Percentiles rank a stretch among this genome's conserved stretches.
Conservation (phyloP, 106 monocot species). For the Phalaenopsis equestris region DNA sequence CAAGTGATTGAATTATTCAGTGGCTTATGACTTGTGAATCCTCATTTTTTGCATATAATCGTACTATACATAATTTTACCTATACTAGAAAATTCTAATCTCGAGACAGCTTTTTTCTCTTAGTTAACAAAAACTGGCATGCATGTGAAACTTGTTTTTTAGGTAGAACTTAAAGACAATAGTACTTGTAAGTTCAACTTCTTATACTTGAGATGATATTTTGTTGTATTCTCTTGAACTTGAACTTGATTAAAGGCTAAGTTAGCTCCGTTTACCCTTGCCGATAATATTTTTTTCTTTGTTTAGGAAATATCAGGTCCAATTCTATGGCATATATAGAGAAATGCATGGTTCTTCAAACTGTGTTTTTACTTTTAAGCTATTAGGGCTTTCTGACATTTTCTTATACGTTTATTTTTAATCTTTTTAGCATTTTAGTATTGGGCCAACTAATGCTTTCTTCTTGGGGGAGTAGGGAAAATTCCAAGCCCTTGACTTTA, state of each 20-base stretch:
- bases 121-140: not conserved
- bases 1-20: no score
- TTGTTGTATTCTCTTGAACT: not conserved
- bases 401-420: not conserved
- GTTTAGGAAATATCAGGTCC: not conserved
- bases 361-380: not conserved
- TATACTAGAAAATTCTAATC: no score
- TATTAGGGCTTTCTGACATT: not conserved
- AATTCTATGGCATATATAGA: not conserved
- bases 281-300: not conserved
- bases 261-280: not conserved
- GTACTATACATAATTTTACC: no score
- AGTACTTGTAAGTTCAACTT: not conserved
- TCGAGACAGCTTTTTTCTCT: no score
- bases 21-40: no score
- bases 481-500: not conserved
- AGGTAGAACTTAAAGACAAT: not conserved
- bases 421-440: not conserved
- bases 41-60: no score
- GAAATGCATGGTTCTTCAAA: not conserved
- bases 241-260: not conserved
- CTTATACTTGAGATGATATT: constrained; percentile 3
- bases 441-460: not conserved
- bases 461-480: not conserved
- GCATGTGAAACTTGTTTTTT: not conserved